A percentile compares a stretch with the other conserved stretches of the same genome.
phyloP scores from a whole-genome alignment of 805 yeast genomes.

The Schizosaccharomyces cryophilus region DNA sequence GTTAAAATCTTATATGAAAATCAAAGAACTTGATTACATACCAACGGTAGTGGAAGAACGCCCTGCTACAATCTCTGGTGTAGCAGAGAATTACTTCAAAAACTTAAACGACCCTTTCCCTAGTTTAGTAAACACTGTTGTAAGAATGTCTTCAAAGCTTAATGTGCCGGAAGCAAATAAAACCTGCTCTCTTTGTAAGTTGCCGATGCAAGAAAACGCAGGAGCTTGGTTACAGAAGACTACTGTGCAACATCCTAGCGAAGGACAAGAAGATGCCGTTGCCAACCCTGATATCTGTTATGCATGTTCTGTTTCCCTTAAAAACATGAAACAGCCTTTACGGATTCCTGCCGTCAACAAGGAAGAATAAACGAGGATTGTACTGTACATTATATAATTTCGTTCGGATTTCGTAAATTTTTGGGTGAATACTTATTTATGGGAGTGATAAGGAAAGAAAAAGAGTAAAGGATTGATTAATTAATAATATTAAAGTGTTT shows the following conservation, averaged over 20 bases:
- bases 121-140: conserved; percentile 76
- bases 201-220: background rate
- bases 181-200: background rate
- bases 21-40: conserved; percentile 18
- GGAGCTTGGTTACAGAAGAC: background rate
- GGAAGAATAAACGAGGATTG: background rate
- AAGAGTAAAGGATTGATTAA: background rate
- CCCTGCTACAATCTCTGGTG: conserved; percentile 26
- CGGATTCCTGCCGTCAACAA: background rate
- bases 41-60: background rate
- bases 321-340: background rate
- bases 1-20: conserved; percentile 27
- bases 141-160: conserved; percentile 55
- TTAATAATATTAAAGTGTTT: background rate
- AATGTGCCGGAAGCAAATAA: background rate
- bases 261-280: background rate
- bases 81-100: conserved; percentile 47
- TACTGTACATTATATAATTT: background rate
- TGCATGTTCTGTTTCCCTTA: background rate
- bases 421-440: background rate
- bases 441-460: background rate
- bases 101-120: conserved; percentile 58
- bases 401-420: background rate
- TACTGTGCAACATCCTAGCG: background rate
- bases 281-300: background rate